A percentile compares a stretch with the other conserved stretches of the same genome.
phyloP scores from a whole-genome alignment of 306 rosid species.

The Quercus robur region DNA sequence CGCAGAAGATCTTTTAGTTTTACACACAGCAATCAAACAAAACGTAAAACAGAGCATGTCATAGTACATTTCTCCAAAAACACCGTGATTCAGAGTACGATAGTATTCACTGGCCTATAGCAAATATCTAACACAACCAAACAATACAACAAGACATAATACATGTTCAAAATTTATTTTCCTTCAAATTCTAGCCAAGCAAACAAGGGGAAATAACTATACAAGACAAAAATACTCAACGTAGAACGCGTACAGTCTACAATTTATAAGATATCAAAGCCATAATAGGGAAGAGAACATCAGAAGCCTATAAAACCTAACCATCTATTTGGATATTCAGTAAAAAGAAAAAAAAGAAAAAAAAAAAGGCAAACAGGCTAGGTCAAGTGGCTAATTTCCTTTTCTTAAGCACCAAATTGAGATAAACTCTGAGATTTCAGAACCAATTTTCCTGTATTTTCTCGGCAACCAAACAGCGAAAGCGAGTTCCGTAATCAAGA shows the following conservation, averaged over 20 bases:
- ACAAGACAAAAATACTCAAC: neutral
- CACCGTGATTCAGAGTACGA: neutral
- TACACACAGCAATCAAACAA: neutral
- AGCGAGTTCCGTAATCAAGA: neutral
- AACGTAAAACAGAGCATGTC: neutral
- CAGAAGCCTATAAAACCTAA: neutral
- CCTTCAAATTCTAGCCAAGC: neutral
- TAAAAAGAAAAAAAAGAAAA: neutral
- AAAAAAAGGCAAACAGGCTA: neutral
- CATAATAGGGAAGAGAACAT: neutral
- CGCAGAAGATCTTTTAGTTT: neutral
- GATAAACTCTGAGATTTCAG: neutral
- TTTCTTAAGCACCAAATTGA: neutral
- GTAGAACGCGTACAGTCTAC: neutral
- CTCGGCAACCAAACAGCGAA: constrained; percentile 2
- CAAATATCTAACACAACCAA: neutral
- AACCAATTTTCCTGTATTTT: neutral
- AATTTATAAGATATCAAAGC: neutral
- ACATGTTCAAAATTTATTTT: neutral
- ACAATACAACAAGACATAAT: neutral
- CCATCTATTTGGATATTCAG: neutral
- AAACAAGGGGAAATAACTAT: neutral
- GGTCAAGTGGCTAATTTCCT: neutral
- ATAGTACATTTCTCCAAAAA: neutral
- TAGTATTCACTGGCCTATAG: neutral